phyloP scores from a whole-genome alignment of 2,329 filamentous ascomycete species.

The Penicillium sp. region DNA sequence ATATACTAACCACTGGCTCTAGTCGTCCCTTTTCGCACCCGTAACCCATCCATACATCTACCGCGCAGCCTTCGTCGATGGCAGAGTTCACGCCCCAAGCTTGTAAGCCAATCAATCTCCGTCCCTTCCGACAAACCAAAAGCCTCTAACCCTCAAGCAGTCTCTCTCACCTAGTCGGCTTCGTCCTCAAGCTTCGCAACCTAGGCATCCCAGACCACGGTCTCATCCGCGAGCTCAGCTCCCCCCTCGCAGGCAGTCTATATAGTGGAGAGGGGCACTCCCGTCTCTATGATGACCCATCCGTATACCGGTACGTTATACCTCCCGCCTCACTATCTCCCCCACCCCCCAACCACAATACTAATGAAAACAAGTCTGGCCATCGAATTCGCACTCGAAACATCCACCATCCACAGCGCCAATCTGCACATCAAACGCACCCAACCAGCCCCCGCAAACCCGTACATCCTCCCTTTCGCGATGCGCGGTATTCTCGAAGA shows the following conservation, averaged over 20 bases:
- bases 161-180: slow-evolving; percentile 82
- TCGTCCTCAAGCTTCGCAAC: slow-evolving; percentile 87
- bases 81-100: slow-evolving; percentile 80
- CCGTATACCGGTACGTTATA: slow-evolving; percentile 72
- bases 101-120: slow-evolving; percentile 50
- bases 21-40: slow-evolving; percentile 77
- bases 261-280: slow-evolving; percentile 91
- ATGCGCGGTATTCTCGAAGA: slow-evolving; percentile 91
- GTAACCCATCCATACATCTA: slow-evolving; percentile 87
- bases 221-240: slow-evolving; percentile 78
- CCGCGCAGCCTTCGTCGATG: slow-evolving; percentile 91
- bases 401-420: slow-evolving; percentile 49
- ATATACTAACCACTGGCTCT: neutral
- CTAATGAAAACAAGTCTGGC: too few relatives aligned
- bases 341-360: too few relatives aligned
- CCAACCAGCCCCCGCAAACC: slow-evolving; percentile 55
- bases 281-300: slow-evolving; percentile 78
- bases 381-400: slow-evolving; percentile 65
- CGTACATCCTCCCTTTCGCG: slow-evolving; percentile 87
- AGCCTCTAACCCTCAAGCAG: slow-evolving; percentile 34
- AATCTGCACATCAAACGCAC: too few relatives aligned
- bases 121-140: neutral
- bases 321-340: too few relatives aligned
- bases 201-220: slow-evolving; percentile 88
- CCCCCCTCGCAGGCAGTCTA: slow-evolving; percentile 78